phyloP scores from a whole-genome alignment of 176 grass and related monocot genomes.

The Oropetium thomaeum region DNA sequence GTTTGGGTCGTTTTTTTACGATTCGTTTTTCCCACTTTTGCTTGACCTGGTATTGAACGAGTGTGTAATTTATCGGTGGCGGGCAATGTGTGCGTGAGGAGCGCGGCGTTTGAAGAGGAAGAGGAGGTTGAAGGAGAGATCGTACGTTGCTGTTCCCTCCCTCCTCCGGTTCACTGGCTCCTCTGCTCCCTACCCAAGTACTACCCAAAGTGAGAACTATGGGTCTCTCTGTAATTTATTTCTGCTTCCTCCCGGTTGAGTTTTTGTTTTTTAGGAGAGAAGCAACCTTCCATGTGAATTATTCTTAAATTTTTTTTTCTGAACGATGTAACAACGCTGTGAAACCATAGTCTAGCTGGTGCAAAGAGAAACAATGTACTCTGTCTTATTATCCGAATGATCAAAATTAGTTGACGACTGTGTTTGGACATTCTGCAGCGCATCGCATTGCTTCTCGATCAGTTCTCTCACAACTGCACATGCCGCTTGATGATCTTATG shows the following conservation, averaged over 20 bases:
- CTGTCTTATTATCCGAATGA: too few relatives aligned
- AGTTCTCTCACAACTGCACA: too few relatives aligned
- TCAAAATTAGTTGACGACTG: too few relatives aligned
- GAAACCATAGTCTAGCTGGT: too few relatives aligned
- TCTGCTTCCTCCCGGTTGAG: neutral
- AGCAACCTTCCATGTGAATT: conserved; percentile 20
- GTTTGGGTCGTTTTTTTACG: neutral
- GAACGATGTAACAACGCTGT: neutral
- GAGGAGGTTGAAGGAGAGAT: conserved; percentile 33
- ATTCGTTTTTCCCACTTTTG: neutral
- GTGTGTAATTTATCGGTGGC: neutral
- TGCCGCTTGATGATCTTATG: neutral
- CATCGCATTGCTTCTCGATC: too few relatives aligned
- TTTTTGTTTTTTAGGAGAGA: neutral
- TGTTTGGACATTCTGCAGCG: too few relatives aligned
- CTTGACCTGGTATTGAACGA: neutral
- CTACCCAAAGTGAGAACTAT: too few relatives aligned
- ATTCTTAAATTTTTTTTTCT: conserved; percentile 11
- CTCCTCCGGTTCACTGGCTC: conserved; percentile 31
- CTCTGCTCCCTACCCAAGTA: too few relatives aligned
- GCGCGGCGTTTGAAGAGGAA: conserved; percentile 31
- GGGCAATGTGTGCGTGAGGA: conserved; percentile 34
- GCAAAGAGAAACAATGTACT: too few relatives aligned
- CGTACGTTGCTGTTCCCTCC: conserved; percentile 22
- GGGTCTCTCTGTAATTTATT: neutral